Evolutionary conservation across 139 green algal species (phyloP), one percentile per base, ranked within the genome.

Genomic region (Chlamydomonas eustigma): DNA sequence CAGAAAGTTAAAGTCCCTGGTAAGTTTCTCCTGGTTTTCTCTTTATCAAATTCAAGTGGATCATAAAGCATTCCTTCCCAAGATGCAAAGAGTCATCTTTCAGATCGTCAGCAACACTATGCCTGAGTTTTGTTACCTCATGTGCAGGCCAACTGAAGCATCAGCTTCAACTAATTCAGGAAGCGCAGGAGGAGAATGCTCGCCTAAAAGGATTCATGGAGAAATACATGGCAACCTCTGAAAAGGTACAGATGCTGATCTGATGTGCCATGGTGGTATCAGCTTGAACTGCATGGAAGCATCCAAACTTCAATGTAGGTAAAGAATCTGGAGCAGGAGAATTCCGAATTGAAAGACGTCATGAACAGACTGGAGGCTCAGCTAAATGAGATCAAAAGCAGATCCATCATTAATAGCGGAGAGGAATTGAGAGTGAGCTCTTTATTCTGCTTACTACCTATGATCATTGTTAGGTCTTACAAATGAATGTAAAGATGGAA

Each of bases 281-380:
- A 37, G 25, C 18, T 28, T 70, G 25, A 37, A 32, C 58, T 22
- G 25, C 18, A 37, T 18, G 32, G 25, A 32, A 22, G 58, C 58
- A 22, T 34, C 18, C 58, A 58, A 28, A 18, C 44, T 28, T 58
- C 5, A 5, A 22, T 8, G 3, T 34, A 72, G 65, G 4, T 72
- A 6, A 72, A 72, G 65, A 72, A 8, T 4, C 65, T 72, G 4
- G 65, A 72, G 65, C 32, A 72, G 65, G 65, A 72, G 28, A 72
- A 72, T 31, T 39, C 65, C n/a, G 33, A 44, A 6, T 31, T 72
- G 18, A 44, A 39, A 12, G 5, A 38, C 65, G 31, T 72, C 3
- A 44, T 34, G 18, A 24, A 18, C 28, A 39, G 5, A 6, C 65
- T 72, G 3, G 4, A 72, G 65, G 39, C 65, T 28, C 65, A 72